Evolutionary conservation across 768 basidiomycete genomes (phyloP).

Genomic region (Psilocybe azurescens): DNA sequence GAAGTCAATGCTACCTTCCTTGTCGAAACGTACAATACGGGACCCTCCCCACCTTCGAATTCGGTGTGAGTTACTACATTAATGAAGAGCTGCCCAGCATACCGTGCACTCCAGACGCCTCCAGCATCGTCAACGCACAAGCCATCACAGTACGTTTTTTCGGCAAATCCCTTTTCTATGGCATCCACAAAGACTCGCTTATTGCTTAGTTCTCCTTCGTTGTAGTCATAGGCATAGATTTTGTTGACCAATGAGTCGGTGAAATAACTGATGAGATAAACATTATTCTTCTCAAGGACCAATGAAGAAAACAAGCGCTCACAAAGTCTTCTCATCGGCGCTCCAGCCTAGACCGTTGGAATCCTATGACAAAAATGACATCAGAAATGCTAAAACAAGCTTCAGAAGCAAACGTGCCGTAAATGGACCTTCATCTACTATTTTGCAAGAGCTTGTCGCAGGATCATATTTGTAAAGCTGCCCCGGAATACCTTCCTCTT

Average conservation of each 20-base stretch:
- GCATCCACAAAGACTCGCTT: conserved; percentile 64
- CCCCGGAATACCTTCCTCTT: conserved; percentile 55
- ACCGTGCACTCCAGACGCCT: conserved; percentile 69
- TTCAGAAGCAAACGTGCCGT: conserved; percentile 46
- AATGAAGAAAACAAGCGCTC: conserved; percentile 23
- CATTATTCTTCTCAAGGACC: conserved; percentile 5
- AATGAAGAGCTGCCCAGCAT: conserved; percentile 9
- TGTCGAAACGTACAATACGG: conserved; percentile 57
- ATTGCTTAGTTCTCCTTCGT: conserved; percentile 59
- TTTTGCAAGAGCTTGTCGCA: conserved; percentile 42
- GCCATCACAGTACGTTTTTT: conserved; percentile 65
- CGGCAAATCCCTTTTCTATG: conserved; percentile 52
- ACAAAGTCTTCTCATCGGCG: conserved; percentile 66
- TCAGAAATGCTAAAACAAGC: conserved; percentile 11
- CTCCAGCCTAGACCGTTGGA: conserved; percentile 72
- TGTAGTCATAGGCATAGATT: conserved; percentile 73
- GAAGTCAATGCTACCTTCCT: conserved; percentile 58
- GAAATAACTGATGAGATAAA: conserved; percentile 57
- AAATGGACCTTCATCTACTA: conserved; percentile 69
- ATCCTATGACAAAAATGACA: conserved; percentile 43
- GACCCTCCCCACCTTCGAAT: conserved; percentile 66
- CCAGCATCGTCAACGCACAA: conserved; percentile 69
- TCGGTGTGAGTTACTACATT: conserved; percentile 12
- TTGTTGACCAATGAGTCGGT: conserved; percentile 70
- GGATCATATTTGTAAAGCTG: conserved; percentile 67